Evolutionary conservation across 2,329 filamentous ascomycete species (phyloP).

Genomic region (Clonostachys sp.): DNA sequence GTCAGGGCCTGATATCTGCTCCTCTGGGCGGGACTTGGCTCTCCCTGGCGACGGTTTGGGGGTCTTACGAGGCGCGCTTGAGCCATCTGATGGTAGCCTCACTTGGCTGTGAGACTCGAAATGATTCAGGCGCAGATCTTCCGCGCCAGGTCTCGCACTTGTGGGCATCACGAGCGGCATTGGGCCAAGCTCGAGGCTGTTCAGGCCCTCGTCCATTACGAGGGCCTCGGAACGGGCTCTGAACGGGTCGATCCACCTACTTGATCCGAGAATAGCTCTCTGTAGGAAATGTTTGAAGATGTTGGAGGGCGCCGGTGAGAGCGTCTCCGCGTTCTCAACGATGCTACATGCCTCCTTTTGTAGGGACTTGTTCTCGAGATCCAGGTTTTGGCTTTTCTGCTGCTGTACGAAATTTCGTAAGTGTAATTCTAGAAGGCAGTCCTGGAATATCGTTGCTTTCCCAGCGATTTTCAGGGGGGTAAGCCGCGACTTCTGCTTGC

Average conservation of each 20-base stretch:
- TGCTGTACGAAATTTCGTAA: background rate
- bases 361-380: slow-evolving; percentile 4
- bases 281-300: background rate
- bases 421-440: slow-evolving; percentile 9
- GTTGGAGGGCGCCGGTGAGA: background rate
- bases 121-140: too few species aligned
- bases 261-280: background rate
- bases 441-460: slow-evolving; percentile 11
- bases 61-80: too few species aligned
- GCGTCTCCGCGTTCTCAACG: slow-evolving; percentile 4
- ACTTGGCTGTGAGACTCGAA: too few species aligned
- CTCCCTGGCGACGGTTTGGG: too few species aligned
- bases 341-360: slow-evolving; percentile 9
- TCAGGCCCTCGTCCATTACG: too few species aligned
- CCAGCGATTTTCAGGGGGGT: slow-evolving; percentile 12
- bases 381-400: slow-evolving; percentile 1
- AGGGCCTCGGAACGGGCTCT: background rate
- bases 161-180: too few species aligned
- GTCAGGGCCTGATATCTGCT: too few species aligned
- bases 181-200: too few species aligned
- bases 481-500: slow-evolving; percentile 6
- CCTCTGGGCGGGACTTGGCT: too few species aligned
- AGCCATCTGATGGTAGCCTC: too few species aligned
- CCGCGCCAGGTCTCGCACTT: too few species aligned
- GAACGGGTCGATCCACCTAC: background rate